These are phyloP conservation scores for Ottelia alismoides DNA, from an alignment of 106 monocot genomes.

Conservation along the genomic window DNA sequence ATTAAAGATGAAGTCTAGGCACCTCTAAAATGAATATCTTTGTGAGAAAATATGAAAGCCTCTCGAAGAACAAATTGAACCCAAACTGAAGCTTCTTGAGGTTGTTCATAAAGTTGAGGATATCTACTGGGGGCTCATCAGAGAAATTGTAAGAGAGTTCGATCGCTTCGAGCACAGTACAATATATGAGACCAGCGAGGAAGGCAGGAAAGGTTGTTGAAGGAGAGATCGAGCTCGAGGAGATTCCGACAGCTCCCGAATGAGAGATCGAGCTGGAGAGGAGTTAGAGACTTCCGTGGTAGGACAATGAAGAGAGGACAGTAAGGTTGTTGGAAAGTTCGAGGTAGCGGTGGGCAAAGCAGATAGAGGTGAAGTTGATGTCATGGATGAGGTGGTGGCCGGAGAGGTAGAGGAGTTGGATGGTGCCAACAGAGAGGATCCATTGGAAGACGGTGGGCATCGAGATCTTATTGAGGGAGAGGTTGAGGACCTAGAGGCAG, in stretches of 20 bases:
- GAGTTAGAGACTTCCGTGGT: conserved; percentile 16
- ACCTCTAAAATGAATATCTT: conserved; percentile 1
- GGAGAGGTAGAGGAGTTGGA: conserved; percentile 39
- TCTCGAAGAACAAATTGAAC: conserved; percentile 6
- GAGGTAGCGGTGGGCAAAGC: conserved; percentile 1
- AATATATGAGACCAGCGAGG: conserved; percentile 2
- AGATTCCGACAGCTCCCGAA: conserved; percentile 5
- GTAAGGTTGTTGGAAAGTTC: conserved; percentile 8
- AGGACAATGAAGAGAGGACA: conserved; percentile 17
- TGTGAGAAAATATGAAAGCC: conserved; percentile 1
- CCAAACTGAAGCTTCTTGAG: conserved; percentile 11
- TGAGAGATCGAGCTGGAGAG: conserved; percentile 23
- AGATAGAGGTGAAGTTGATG: conserved; percentile 8
- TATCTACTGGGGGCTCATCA: conserved; percentile 2
- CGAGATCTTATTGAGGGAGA: conserved; percentile 46
- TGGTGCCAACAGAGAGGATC: conserved; percentile 17
- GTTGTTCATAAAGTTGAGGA: not conserved
- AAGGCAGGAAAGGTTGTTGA: conserved; percentile 10
- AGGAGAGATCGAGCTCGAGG: conserved; percentile 7
- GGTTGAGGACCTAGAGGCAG: conserved; percentile 29
- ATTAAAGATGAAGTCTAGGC: conserved; percentile 9
- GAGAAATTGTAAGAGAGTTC: conserved; percentile 14
- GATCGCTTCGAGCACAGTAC: not conserved
- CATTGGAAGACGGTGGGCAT: conserved; percentile 24
- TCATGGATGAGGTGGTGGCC: conserved; percentile 44